A percentile compares a stretch with the other conserved stretches of the same genome.
Evolutionary conservation across 2,329 filamentous ascomycete genomes (phyloP).

Genomic region (Dryadomyces quercivorus): DNA sequence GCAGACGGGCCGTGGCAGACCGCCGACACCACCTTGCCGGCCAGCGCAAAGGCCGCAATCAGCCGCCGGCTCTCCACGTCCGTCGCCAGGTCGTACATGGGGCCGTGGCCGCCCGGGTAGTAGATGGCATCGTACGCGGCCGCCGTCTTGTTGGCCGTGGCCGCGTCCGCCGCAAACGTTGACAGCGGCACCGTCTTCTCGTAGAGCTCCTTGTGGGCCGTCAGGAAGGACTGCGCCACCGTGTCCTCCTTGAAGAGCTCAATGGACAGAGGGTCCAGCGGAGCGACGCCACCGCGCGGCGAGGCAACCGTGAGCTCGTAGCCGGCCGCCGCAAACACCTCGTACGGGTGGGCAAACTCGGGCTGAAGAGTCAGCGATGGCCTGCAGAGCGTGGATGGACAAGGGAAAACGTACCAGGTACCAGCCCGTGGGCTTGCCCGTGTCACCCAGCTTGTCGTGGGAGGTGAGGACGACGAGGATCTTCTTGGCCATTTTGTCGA

Average conservation of each 20-base stretch:
- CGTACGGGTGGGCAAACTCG: constrained; percentile 54
- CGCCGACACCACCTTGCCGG: constrained; percentile 49
- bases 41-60: constrained; percentile 48
- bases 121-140: constrained; percentile 12
- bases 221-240: constrained; percentile 39
- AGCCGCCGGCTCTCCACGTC: constrained; percentile 45
- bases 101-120: constrained; percentile 41
- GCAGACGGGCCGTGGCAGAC: constrained; percentile 60
- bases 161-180: constrained; percentile 35
- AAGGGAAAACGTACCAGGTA: constrained; percentile 47
- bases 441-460: constrained; percentile 34
- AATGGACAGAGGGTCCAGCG: constrained; percentile 47
- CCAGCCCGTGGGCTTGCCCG: constrained; percentile 53
- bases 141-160: constrained; percentile 14
- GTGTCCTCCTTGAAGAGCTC: constrained; percentile 41
- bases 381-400: no score
- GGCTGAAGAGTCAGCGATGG: constrained; percentile 26
- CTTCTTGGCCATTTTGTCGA: constrained; percentile 28
- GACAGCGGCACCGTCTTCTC: constrained; percentile 47
- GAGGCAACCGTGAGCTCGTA: constrained; percentile 46
- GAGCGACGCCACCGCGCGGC: constrained; percentile 47
- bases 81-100: constrained; percentile 55
- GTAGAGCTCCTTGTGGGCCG: constrained; percentile 47
- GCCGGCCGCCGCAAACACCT: constrained; percentile 38
- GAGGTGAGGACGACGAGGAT: constrained; percentile 63